Evolutionary conservation across 352 stramenopile genomes (phyloP), one percentile per base, ranked within the genome.

Genomic region (Globisporangium paroecandrum): DNA sequence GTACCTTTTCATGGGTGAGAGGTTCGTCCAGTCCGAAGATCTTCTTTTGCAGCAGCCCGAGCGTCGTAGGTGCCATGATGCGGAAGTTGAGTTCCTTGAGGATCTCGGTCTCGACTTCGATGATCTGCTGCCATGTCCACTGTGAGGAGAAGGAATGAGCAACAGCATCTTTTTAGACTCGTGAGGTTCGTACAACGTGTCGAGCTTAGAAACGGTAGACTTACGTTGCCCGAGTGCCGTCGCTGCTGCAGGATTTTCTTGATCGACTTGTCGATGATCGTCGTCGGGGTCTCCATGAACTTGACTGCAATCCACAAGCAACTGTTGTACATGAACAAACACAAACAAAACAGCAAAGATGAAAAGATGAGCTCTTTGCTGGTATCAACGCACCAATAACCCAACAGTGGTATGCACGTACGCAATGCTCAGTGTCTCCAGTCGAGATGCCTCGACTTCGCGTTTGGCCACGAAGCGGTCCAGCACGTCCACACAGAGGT

Each of bases 301-400:
- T 91, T 90, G 71, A 89, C 78, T 8, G 83, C 79, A 38, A 91
- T 83, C 83, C 83, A 90, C 10, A 91, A 72, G 20, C 81, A 91
- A 0, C 79, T 89, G 63, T 25, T 47, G 68, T 7, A 20, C 15
- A 51, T 24, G 60, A 24, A 29, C 63, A 51, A 20, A 58, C 49
- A 58, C 3, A 62, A 1, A 58, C 27, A 32, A 32, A 32, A 32
- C 27, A 32, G 27, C 27, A 32, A 32, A 32, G 27, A 32, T 32
- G 3, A 32, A 32, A 32, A 32, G 27, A 32, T 32, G 27, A 32
- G 27, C 27, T 32, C 27, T 32, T 32, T 32, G 27, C 27, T 32
- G 27, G 27, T 32, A 32, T 32, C 27, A 32, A 32, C 27, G 27
- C 27, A 32, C 27, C 27, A 32, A 32, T 32, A 32, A 32, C 27